Evolutionary conservation across 768 basidiomycete species (phyloP).

Genomic region (Kondoa malvinella): DNA sequence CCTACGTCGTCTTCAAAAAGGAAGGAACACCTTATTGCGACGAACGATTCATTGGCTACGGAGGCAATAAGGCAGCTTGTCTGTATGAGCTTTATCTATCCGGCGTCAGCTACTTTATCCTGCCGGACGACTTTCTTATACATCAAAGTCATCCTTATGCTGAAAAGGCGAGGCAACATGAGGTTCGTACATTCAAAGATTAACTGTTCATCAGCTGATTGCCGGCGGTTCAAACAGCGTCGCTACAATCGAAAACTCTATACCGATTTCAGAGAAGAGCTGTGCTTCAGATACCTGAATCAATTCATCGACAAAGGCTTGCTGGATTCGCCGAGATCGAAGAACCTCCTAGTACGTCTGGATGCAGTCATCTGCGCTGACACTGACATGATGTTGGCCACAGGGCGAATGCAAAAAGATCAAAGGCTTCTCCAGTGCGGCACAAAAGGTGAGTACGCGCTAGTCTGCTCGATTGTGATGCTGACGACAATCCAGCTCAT

Average conservation of each 20-base stretch:
- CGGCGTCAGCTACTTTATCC: constrained; percentile 64
- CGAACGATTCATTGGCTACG: constrained; percentile 77
- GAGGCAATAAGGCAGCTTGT: constrained; percentile 83
- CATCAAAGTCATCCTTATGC: constrained; percentile 74
- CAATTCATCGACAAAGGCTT: constrained; percentile 41
- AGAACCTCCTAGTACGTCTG: constrained; percentile 34
- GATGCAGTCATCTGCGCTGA: background rate
- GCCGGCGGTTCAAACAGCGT: constrained; percentile 36
- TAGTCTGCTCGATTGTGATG: background rate
- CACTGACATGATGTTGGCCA: background rate
- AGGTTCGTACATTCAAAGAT: constrained; percentile 36
- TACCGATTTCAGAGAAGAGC: constrained; percentile 59
- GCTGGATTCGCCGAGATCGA: constrained; percentile 40
- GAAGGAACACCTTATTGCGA: constrained; percentile 69
- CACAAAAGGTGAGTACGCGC: background rate
- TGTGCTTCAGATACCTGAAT: constrained; percentile 54
- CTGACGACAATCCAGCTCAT: background rate
- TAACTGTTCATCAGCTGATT: background rate
- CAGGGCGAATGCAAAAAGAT: constrained; percentile 28
- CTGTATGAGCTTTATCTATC: constrained; percentile 79
- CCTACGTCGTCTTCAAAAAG: constrained; percentile 67
- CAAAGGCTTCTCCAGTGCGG: constrained; percentile 23
- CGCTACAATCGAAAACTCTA: constrained; percentile 61
- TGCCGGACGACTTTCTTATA: constrained; percentile 71
- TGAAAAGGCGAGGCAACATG: constrained; percentile 51